phyloP scores from a whole-genome alignment of 1,139 yeast genomes.

The Yamadazyma jaroonii region DNA sequence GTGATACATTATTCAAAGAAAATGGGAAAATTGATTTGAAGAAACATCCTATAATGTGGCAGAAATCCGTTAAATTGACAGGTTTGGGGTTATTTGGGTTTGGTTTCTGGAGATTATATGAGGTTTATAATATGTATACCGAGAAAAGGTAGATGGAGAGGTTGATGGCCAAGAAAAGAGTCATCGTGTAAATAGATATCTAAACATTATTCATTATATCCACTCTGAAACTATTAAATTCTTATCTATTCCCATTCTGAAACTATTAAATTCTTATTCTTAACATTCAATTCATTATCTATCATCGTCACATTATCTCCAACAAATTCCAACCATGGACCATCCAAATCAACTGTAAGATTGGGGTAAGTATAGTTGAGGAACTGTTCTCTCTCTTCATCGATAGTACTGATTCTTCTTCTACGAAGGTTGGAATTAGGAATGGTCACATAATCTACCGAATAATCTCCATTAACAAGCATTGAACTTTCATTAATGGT shows the following conservation, averaged over 20 bases:
- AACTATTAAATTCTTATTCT: conserved; percentile 32
- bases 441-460: conserved; percentile 11
- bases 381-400: conserved; percentile 53
- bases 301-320: conserved; percentile 49
- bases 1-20: conserved; percentile 31
- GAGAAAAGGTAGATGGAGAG: background rate
- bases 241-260: conserved; percentile 47
- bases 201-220: no score
- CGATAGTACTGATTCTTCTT: conserved; percentile 46
- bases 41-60: conserved; percentile 46
- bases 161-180: no score
- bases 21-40: conserved; percentile 30
- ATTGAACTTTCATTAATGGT: conserved; percentile 23
- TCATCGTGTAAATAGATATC: no score
- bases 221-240: conserved; percentile 41
- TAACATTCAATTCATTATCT: conserved; percentile 21
- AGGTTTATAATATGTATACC: conserved; percentile 3
- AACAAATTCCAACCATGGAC: conserved; percentile 58
- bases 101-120: conserved; percentile 32
- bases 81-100: conserved; percentile 37
- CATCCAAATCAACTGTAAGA: conserved; percentile 46
- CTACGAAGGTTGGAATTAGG: conserved; percentile 5
- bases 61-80: conserved; percentile 28
- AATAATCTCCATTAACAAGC: conserved; percentile 19
- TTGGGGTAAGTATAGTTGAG: conserved; percentile 52